These are phyloP conservation scores for Euphrasia arctica DNA, from an alignment of 305 asterid genomes.

Conservation along the genomic window DNA sequence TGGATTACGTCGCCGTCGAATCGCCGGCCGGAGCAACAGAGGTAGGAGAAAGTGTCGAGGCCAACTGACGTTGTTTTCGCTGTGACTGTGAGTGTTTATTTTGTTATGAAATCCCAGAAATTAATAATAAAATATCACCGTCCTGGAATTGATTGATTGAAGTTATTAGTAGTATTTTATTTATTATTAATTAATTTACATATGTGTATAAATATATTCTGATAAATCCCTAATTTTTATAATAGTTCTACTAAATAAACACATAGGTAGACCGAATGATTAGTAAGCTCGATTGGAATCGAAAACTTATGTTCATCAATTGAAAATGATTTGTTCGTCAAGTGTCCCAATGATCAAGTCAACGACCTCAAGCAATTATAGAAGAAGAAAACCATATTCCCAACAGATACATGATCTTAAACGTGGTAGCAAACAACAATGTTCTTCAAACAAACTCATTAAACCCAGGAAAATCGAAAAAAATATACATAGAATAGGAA, in stretches of 20 bases:
- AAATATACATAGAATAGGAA: too few species aligned
- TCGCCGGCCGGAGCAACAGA: conserved; percentile 16
- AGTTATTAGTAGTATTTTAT: neutral
- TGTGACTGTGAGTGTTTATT: neutral
- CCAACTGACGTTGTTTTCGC: conserved; percentile 3
- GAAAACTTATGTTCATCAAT: too few species aligned
- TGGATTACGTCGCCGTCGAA: conserved; percentile 50
- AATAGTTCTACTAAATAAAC: neutral
- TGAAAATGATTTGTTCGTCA: too few species aligned
- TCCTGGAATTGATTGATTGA: neutral
- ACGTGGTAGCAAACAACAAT: neutral
- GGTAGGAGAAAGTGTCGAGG: conserved; percentile 4
- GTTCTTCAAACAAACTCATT: neutral
- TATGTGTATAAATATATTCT: too few species aligned
- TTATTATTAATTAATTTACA: neutral
- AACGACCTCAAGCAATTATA: neutral
- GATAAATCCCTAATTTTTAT: neutral
- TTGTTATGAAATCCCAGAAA: conserved; percentile 1
- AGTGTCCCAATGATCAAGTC: neutral
- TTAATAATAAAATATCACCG: neutral
- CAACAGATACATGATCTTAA: neutral
- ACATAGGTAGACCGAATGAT: too few species aligned
- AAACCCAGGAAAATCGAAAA: conserved; percentile 3
- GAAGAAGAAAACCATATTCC: too few species aligned
- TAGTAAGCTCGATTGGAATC: too few species aligned